Evolutionary conservation across 2,329 filamentous ascomycete species (phyloP), one percentile per base, ranked within the genome.

Genomic region (Talaromyces verruculosus): DNA sequence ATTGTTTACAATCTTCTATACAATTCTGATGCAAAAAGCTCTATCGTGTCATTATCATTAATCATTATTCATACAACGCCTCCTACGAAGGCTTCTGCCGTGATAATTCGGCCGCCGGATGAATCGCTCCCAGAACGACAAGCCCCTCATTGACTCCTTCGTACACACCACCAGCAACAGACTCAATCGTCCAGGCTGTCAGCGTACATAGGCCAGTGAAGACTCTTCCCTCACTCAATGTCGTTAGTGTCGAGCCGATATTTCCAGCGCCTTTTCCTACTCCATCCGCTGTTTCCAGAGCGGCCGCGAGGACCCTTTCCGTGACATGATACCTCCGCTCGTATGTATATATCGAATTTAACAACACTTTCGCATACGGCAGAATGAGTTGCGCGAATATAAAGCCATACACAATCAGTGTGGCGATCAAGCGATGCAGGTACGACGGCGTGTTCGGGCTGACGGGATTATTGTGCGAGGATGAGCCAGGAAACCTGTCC

Each of bases 281-380:
- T 58, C 75, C 76, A 68, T 88, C 84, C 3, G 85, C 84, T 1
- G 84, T 80, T 57, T 81, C 79, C 37, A 88, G 76, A 5, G 85
- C 78, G 25, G 80, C 79, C 7, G 81, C 80, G 19, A 89, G 75
- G 1, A 89, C 68, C 28, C 84, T 83, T 71, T 88, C 84, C 0
- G 84, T 87, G 67, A 93, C 81, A 68, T 85, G 86, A 76, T 92
- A 86, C 69, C 87, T 83, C 17, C 88, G 84, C 73, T 93, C 90
- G 68, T 89, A 88, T 59, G 83, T 70, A 68, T 88, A 88, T 17
- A 84, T 80, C 17, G 83, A 76, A 17, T 81, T 80, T 15, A 88
- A 69, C 13, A 89, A 74, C 4, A 84, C 71, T 68, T 85, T 82
- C 37, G 88, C 72, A 71, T 89, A 89, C 1, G 89, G 88, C 11